Percentiles rank a stretch among this genome's conserved stretches.
These are phyloP conservation scores for Rutstroemia sp. DNA, from an alignment of 2,329 filamentous ascomycete species.

Conservation along the genomic window DNA sequence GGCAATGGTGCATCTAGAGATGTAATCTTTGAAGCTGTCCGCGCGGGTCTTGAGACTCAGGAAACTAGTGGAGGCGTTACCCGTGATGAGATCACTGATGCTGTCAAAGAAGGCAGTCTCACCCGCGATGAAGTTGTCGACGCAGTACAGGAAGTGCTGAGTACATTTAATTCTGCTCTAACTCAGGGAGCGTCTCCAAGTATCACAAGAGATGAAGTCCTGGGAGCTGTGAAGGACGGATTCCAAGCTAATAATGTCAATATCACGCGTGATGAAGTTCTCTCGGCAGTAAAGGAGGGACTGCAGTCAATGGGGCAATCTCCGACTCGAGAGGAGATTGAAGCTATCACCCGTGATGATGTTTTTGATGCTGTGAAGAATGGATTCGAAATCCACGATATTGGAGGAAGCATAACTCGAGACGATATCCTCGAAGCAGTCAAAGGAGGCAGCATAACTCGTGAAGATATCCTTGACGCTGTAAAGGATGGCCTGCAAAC, in stretches of 20 bases:
- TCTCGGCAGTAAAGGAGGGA: conserved; percentile 56
- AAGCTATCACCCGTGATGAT: conserved; percentile 51
- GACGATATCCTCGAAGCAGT: conserved; percentile 60
- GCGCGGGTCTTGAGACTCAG: conserved; percentile 73
- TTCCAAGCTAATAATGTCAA: conserved; percentile 64
- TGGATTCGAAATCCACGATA: conserved; percentile 53
- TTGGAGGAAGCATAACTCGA: conserved; percentile 54
- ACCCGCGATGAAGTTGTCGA: conserved; percentile 78
- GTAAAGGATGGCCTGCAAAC: conserved; percentile 52
- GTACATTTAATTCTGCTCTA: conserved; percentile 71
- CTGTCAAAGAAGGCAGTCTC: conserved; percentile 62
- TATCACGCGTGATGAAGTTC: conserved; percentile 47
- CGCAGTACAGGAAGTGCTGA: conserved; percentile 77
- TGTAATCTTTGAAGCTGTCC: conserved; percentile 76
- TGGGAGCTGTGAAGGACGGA: conserved; percentile 77
- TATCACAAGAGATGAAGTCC: conserved; percentile 74
- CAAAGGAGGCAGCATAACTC: conserved; percentile 52
- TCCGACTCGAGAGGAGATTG: conserved; percentile 22
- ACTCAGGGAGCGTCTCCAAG: conserved; percentile 52
- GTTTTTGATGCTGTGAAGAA: conserved; percentile 59
- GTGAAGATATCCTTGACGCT: conserved; percentile 56
- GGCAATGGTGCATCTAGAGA: conserved; percentile 59
- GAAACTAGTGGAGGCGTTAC: conserved; percentile 54
- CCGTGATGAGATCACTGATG: conserved; percentile 77
- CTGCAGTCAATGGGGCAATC: conserved; percentile 44